Conservation (phyloP, 495 filamentous ascomycete species). For the Glonium stellatum region DNA sequence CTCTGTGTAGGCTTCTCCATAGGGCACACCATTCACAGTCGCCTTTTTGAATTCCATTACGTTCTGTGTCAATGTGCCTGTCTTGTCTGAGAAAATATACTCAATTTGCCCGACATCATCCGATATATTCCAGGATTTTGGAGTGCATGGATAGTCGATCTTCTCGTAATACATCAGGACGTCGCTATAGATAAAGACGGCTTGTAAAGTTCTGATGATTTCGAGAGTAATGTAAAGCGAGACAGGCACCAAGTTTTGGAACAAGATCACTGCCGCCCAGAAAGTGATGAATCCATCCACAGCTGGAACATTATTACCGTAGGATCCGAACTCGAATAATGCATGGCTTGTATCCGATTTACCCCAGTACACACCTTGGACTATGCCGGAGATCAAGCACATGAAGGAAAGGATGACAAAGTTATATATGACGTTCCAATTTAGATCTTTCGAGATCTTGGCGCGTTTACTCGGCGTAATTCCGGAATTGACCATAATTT, state of each 20-base stretch:
- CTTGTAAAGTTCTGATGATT: conserved; percentile 87
- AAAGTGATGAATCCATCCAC: conserved; percentile 92
- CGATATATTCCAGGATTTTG: conserved; percentile 98
- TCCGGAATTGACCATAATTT: conserved; percentile 99
- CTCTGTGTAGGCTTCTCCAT: conserved; percentile 96
- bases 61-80: conserved; percentile 95
- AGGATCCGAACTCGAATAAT: conserved; percentile 82
- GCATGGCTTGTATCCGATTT: conserved; percentile 64
- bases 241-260: conserved; percentile 98
- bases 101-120: conserved; percentile 98
- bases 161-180: conserved; percentile 92
- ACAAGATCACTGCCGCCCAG: conserved; percentile 87
- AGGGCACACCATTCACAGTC: conserved; percentile 86
- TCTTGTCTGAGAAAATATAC: conserved; percentile 99
- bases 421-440: conserved; percentile 97
- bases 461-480: conserved; percentile 94
- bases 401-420: conserved; percentile 85
- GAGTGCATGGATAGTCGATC: conserved; percentile 88
- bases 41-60: conserved; percentile 99
- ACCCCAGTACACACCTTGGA: conserved; percentile 77
- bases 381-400: conserved; percentile 78
- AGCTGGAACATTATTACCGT: conserved; percentile 60
- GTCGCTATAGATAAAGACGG: conserved; percentile 97
- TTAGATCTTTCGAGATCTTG: conserved; percentile 82
- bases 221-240: conserved; percentile 97